Conservation (phyloP, 257 asterid species). For the Plantago elongata region DNA sequence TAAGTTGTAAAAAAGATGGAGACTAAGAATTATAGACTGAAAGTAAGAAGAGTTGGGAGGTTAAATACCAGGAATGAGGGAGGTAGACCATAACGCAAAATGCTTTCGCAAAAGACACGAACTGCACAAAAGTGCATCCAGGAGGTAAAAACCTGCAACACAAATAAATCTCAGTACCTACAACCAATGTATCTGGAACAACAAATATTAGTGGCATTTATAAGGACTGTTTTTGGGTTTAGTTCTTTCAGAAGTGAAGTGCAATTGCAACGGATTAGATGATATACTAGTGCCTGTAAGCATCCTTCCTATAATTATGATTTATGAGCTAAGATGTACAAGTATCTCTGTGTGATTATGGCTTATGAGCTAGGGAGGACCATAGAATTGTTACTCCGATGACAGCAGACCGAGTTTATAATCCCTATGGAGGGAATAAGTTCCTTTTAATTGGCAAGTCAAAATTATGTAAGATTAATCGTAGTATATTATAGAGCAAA, state of each 20-base stretch:
- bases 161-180: conserved; percentile 10
- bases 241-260: too few relatives aligned
- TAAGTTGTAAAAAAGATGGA: conserved; percentile 8
- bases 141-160: conserved; percentile 78
- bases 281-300: too few relatives aligned
- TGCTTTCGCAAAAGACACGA: conserved; percentile 81
- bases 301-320: too few relatives aligned
- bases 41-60: not conserved
- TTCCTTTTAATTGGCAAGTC: too few relatives aligned
- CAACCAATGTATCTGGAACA: conserved; percentile 7
- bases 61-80: conserved; percentile 52
- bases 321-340: too few relatives aligned
- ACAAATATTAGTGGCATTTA: not conserved
- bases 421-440: too few relatives aligned
- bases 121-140: conserved; percentile 98
- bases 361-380: too few relatives aligned
- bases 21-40: not conserved
- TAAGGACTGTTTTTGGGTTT: too few relatives aligned
- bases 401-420: too few relatives aligned
- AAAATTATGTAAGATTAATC: not conserved
- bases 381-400: too few relatives aligned
- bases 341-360: too few relatives aligned
- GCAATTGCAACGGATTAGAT: too few relatives aligned
- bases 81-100: conserved; percentile 82
- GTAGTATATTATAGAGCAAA: not conserved